phyloP scores from a whole-genome alignment of 306 rosid genomes.

The Medicago lupulina region DNA sequence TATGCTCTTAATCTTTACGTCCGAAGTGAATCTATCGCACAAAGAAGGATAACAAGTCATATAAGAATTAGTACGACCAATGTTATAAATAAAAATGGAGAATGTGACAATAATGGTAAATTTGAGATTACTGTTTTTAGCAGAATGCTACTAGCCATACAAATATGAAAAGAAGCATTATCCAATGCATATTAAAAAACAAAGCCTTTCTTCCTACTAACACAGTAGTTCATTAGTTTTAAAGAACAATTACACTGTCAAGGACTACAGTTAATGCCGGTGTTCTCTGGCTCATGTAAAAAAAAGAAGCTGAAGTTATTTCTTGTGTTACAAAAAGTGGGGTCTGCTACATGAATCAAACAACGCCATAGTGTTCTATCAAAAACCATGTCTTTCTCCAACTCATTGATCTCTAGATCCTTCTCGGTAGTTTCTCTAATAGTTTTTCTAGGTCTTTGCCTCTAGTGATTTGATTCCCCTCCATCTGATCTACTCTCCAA shows the following conservation, averaged over 20 bases:
- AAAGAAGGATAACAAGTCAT: conserved; percentile 29
- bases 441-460: too few relatives aligned
- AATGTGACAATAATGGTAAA: conserved; percentile 7
- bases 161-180: conserved; percentile 11
- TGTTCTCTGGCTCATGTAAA: conserved; percentile 11
- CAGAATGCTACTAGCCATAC: not conserved
- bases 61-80: conserved; percentile 30
- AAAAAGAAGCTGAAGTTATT: not conserved
- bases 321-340: too few relatives aligned
- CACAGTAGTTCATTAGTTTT: not conserved
- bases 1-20: conserved; percentile 96
- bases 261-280: not conserved
- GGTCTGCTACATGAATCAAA: too few relatives aligned
- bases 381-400: too few relatives aligned
- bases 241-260: not conserved
- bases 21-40: conserved; percentile 80
- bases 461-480: too few relatives aligned
- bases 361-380: too few relatives aligned
- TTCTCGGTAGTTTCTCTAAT: too few relatives aligned
- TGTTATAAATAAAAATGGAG: conserved; percentile 13
- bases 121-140: conserved; percentile 6
- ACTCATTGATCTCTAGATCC: too few relatives aligned
- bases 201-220: conserved; percentile 2
- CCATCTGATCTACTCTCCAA: too few relatives aligned
- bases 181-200: conserved; percentile 15